phyloP scores from a whole-genome alignment of 2,329 filamentous ascomycete genomes.

The Fusarium brevicatenulatum region DNA sequence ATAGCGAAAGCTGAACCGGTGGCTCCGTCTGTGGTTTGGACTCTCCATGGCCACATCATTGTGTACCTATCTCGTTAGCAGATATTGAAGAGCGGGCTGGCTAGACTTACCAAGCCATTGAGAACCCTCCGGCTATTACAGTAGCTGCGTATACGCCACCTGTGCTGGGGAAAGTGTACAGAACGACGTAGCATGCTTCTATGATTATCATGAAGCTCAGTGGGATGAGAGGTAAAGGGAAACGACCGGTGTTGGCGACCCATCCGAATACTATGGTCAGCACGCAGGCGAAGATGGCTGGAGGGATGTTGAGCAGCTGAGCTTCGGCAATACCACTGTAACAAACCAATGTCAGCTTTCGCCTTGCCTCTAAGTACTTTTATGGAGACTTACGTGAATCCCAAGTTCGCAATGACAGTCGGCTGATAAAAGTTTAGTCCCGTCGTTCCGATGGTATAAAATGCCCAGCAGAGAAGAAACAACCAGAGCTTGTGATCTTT shows the following conservation, averaged over 20 bases:
- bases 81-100: not conserved
- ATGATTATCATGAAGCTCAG: not conserved
- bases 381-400: not conserved
- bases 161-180: not conserved
- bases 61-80: not conserved
- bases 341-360: not conserved
- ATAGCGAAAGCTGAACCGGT: not conserved
- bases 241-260: not conserved
- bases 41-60: not conserved
- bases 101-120: not conserved
- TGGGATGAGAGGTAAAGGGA: not conserved
- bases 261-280: not conserved
- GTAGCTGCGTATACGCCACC: not conserved
- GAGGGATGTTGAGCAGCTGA: not conserved
- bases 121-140: not conserved
- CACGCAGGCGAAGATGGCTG: not conserved
- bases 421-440: not conserved
- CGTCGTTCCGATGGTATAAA: not conserved
- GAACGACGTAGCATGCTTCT: not conserved
- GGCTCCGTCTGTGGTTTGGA: not conserved
- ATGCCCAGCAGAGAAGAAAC: not conserved
- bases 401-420: not conserved
- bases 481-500: not conserved
- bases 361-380: fast-evolving
- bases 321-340: not conserved